Conservation (phyloP, 768 basidiomycete genomes). For the Leccinum variicolor region DNA sequence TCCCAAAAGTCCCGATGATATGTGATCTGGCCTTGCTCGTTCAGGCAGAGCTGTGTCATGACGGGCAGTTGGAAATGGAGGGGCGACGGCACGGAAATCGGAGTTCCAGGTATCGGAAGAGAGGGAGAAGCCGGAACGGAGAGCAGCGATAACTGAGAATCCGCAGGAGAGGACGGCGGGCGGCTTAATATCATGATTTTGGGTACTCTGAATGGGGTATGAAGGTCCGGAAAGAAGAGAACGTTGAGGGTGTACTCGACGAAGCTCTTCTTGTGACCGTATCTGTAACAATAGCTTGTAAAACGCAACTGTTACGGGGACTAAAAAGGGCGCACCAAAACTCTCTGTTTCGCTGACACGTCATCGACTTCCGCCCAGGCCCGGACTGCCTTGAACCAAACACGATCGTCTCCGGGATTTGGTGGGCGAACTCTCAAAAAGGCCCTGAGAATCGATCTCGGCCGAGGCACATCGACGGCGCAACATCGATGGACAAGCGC, state of each 20-base stretch:
- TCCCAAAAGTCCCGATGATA: slow-evolving; percentile 84
- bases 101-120: slow-evolving; percentile 57
- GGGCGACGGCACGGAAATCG: slow-evolving; percentile 58
- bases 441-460: slow-evolving; percentile 55
- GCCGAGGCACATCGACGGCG: slow-evolving; percentile 64
- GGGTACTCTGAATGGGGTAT: slow-evolving; percentile 41
- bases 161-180: slow-evolving; percentile 31
- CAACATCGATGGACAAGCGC: slow-evolving; percentile 57
- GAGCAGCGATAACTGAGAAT: slow-evolving; percentile 26
- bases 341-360: slow-evolving; percentile 74
- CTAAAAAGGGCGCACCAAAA: slow-evolving; percentile 51
- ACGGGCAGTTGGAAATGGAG: slow-evolving; percentile 73
- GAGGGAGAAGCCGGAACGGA: slow-evolving; percentile 39
- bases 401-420: slow-evolving; percentile 27
- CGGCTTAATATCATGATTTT: slow-evolving; percentile 36
- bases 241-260: slow-evolving; percentile 81
- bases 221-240: slow-evolving; percentile 70
- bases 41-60: slow-evolving; percentile 71
- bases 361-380: slow-evolving; percentile 77
- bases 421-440: slow-evolving; percentile 43
- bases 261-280: slow-evolving; percentile 68
- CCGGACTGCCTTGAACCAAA: slow-evolving; percentile 61
- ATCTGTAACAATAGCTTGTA: slow-evolving; percentile 40
- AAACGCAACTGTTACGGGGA: neutral
- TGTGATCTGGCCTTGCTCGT: slow-evolving; percentile 78